Conservation (phyloP, 306 rosid genomes). For the Cucumis sativus region Cucumber_9930_V3 NC_026657.2:6711501-6712000, state of each 20-base stretch:
- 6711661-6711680: not conserved
- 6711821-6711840: not conserved
- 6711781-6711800: not conserved
- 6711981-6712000: not conserved
- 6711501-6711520: too few species aligned
- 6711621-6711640: not conserved
- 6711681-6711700: not conserved
- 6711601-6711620: not conserved
- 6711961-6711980: not conserved
- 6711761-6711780: not conserved
- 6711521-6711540: too few species aligned
- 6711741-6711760: not conserved
- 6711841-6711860: constrained; percentile 1
- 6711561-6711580: not conserved
- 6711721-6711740: not conserved
- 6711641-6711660: constrained; percentile 9
- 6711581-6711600: not conserved
- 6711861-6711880: not conserved
- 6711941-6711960: not conserved
- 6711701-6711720: not conserved
- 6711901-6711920: not conserved
- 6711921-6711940: not conserved
- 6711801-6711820: not conserved
- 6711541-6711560: not conserved
- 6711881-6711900: not conserved